Conservation (phyloP, 2,329 filamentous ascomycete genomes). For the Immersiporthe knoxdaviesiana region DNA sequence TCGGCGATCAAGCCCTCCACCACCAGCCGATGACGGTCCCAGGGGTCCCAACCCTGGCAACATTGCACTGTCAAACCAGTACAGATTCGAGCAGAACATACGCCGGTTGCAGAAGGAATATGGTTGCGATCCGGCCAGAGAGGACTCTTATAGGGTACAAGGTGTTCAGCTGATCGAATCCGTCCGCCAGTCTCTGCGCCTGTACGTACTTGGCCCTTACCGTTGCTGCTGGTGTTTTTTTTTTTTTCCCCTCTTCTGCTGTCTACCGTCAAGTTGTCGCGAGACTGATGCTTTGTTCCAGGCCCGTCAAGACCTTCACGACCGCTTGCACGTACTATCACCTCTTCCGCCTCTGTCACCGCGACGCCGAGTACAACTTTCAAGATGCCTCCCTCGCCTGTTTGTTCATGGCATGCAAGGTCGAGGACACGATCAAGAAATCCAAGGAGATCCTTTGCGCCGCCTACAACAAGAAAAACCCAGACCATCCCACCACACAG, state of each 20-base stretch:
- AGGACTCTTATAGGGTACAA: conserved; percentile 80
- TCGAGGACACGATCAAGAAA: conserved; percentile 97
- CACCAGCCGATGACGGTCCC: conserved; percentile 27
- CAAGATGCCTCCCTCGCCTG: conserved; percentile 86
- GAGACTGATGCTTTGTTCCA: conserved; percentile 40
- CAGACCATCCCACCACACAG: conserved; percentile 68
- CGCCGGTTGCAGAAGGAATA: conserved; percentile 71
- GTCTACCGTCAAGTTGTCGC: not conserved
- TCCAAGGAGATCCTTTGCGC: conserved; percentile 90
- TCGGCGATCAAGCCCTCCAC: conserved; percentile 22
- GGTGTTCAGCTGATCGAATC: conserved; percentile 89
- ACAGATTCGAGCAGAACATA: conserved; percentile 80
- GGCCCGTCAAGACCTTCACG: conserved; percentile 85
- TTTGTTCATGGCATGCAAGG: conserved; percentile 92
- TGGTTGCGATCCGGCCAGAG: conserved; percentile 74
- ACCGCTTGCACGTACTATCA: conserved; percentile 93
- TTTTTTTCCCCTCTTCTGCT: no score
- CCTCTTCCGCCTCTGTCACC: conserved; percentile 84
- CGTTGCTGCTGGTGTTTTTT: not conserved
- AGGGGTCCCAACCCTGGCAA: conserved; percentile 52
- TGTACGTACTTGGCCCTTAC: conserved; percentile 57
- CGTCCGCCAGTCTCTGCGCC: conserved; percentile 74
- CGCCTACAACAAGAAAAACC: conserved; percentile 80
- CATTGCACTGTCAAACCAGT: conserved; percentile 63
- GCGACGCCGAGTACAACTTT: conserved; percentile 84